A percentile compares a stretch with the other conserved stretches of the same genome.
These are phyloP conservation scores for Hyphopichia homilentoma DNA, from an alignment of 805 yeast species.

Conservation along the genomic window DNA sequence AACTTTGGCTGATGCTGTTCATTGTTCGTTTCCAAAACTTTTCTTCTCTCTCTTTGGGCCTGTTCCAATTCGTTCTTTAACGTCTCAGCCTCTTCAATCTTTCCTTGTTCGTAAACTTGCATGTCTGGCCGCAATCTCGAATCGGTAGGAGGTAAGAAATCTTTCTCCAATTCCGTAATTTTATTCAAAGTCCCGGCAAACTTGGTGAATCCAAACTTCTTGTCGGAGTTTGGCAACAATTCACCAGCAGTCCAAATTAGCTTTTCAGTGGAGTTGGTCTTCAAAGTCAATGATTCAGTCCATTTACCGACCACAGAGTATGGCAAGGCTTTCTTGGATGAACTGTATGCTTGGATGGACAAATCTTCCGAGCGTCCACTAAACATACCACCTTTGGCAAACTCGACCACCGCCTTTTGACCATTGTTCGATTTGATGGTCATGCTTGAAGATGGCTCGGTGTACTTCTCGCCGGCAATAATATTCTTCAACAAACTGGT, in stretches of 20 bases:
- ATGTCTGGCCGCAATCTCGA: slow-evolving; percentile 90
- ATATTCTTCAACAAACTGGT: slow-evolving; percentile 78
- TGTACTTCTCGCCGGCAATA: slow-evolving; percentile 91
- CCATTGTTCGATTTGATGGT: slow-evolving; percentile 70
- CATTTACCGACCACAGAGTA: slow-evolving; percentile 70
- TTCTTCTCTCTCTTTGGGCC: slow-evolving; percentile 74
- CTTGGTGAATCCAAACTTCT: slow-evolving; percentile 80
- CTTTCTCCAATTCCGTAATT: slow-evolving; percentile 67
- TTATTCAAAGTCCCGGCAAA: slow-evolving; percentile 82
- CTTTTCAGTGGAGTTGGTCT: slow-evolving; percentile 37
- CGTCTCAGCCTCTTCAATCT: slow-evolving; percentile 66
- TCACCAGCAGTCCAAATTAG: slow-evolving; percentile 70
- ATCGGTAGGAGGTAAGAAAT: slow-evolving; percentile 74
- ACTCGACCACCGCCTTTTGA: slow-evolving; percentile 63
- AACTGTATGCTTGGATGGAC: slow-evolving; percentile 41
- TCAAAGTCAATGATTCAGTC: slow-evolving; percentile 63
- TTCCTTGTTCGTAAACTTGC: slow-evolving; percentile 63
- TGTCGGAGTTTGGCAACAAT: slow-evolving; percentile 52
- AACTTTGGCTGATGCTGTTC: slow-evolving; percentile 54
- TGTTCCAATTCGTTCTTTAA: slow-evolving; percentile 71
- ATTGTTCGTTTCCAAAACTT: slow-evolving; percentile 44
- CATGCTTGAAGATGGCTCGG: slow-evolving; percentile 76
- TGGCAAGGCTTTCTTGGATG: slow-evolving; percentile 29
- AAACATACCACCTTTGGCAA: slow-evolving; percentile 81
- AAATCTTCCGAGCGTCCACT: slow-evolving; percentile 74